A percentile compares a stretch with the other conserved stretches of the same genome.
Evolutionary conservation across 495 filamentous ascomycete species (phyloP).

Genomic region (Penicillium coffeae): DNA sequence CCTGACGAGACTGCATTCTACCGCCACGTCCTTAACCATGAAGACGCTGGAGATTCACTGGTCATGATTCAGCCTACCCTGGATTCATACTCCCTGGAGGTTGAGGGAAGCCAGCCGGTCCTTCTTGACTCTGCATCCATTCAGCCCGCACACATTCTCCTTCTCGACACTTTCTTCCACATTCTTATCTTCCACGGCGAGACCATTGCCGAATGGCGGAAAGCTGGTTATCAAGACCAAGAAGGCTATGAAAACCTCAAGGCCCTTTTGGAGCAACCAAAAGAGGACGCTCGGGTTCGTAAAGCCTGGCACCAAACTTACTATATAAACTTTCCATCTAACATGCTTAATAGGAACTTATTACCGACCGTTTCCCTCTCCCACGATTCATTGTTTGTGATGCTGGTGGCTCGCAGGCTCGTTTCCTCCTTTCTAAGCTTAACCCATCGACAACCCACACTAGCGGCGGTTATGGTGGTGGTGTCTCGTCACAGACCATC

Average conservation of each 20-base stretch:
- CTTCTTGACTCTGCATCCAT: conserved; percentile 94
- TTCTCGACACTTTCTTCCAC: conserved; percentile 99
- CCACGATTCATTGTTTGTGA: conserved; percentile 99
- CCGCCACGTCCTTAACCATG: conserved; percentile 92
- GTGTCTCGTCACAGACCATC: conserved; percentile 93
- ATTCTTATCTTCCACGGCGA: conserved; percentile 99
- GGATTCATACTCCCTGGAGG: conserved; percentile 95
- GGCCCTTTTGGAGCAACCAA: conserved; percentile 83
- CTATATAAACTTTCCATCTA: conserved; percentile 5
- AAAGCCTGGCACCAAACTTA: background rate
- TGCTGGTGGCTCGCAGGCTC: conserved; percentile 94
- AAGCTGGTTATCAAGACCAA: conserved; percentile 96
- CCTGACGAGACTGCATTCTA: conserved; percentile 99
- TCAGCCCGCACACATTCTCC: conserved; percentile 87
- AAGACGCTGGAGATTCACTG: conserved; percentile 94
- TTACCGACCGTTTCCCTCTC: conserved; percentile 94
- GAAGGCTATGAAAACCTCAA: conserved; percentile 98
- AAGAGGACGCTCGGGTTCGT: conserved; percentile 91
- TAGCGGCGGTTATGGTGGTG: conserved; percentile 82
- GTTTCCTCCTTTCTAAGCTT: conserved; percentile 95
- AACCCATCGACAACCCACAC: conserved; percentile 99
- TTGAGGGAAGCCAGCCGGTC: conserved; percentile 85
- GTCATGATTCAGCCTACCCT: conserved; percentile 99
- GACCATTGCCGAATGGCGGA: conserved; percentile 97
- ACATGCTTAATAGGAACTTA: conserved; percentile 69